Percentiles rank a stretch among this genome's conserved stretches.
phyloP scores from a whole-genome alignment of 768 basidiomycete genomes.

The Rossbeevera mucosa region DNA sequence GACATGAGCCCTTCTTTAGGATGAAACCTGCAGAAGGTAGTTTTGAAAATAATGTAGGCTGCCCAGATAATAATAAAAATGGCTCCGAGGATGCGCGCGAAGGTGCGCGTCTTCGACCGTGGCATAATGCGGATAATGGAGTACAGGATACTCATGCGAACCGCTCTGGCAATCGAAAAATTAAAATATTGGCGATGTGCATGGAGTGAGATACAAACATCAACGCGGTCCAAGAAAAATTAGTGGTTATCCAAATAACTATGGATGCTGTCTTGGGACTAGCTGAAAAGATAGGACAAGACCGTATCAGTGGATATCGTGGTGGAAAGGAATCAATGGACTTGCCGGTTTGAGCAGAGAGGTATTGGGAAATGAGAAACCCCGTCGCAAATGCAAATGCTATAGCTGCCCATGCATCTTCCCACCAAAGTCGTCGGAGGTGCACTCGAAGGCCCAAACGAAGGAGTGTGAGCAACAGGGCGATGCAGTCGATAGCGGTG shows the following conservation, averaged over 20 bases:
- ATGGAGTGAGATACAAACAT: neutral
- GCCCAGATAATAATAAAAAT: neutral
- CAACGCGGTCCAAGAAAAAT: neutral
- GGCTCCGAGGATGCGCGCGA: neutral
- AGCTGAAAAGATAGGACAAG: neutral
- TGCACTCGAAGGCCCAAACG: neutral
- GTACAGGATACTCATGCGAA: neutral
- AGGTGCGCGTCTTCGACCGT: neutral
- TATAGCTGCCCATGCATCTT: neutral
- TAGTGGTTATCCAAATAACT: neutral
- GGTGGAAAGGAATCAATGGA: neutral
- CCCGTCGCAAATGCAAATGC: neutral
- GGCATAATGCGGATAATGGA: neutral
- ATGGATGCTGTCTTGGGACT: neutral
- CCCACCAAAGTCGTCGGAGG: neutral
- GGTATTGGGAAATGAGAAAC: neutral
- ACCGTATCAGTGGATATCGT: neutral
- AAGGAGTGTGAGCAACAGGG: neutral
- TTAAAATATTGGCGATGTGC: neutral
- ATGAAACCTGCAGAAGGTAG: neutral
- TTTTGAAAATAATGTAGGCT: neutral
- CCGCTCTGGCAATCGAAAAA: neutral
- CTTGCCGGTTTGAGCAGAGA: neutral
- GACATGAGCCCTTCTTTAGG: neutral
- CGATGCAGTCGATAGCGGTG: neutral